Evolutionary conservation across 768 basidiomycete species (phyloP), one percentile per base, ranked within the genome.

Genomic region (Coprinopsis strossmayeri): DNA sequence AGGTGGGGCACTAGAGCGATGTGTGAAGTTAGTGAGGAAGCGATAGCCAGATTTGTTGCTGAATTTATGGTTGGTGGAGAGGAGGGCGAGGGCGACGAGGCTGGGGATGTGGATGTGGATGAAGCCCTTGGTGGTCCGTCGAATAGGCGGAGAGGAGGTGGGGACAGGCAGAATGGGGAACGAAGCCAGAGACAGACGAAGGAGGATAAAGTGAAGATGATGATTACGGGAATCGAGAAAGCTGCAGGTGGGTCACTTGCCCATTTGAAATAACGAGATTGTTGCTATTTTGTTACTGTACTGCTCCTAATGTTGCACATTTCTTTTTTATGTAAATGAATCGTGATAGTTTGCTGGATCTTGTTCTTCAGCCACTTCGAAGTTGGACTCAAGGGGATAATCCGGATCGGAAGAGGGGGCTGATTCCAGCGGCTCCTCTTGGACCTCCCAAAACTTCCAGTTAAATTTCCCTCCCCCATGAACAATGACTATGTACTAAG

Each of bases 1-100:
- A 77, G 81, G 15, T 97, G 93, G 93, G 93, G 92, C 2, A 69
- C 75, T 23, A 75, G 89, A 24, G 82, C 91, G 1, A 77, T 84
- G 32, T 78, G 78, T 26, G 94, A 97, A 64, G 78, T 96, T 3
- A 85, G 89, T 1, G 94, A 97, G 64, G 66, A 73, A 50, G 82
- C 72, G 11, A 69, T 93, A 7, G 87, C 82, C 1, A 68, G 66
- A 47, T 95, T 95, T 57, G 72, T 95, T 1, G 81, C 82, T 1
- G 82, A 88, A 57, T 87, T 93, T 57, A 90, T 91, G 85, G 73
- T 78, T 30, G 74, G 57, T 17, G 64, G 66, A 35, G 62, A 55
- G 12, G 57, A 52, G 1, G 68, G 61, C 17, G 67, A 59, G 40
- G 68, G 67, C 2, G 69, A 69, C 2, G 67, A 63, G 20, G 68